phyloP scores from a whole-genome alignment of 441 rosid genomes.

The Eutrema salsugineum region DNA sequence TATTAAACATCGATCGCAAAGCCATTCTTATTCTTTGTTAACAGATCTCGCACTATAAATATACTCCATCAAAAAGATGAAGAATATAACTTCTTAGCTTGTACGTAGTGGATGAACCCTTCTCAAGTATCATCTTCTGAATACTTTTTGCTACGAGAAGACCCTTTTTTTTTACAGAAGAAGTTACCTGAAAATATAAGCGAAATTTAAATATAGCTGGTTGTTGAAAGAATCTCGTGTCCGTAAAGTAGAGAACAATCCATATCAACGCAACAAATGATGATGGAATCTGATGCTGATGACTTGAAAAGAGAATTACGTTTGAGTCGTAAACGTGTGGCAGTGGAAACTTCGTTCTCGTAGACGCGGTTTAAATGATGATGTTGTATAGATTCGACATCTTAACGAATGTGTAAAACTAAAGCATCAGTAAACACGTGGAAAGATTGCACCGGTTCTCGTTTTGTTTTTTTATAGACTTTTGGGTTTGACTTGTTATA shows the following conservation, averaged over 20 bases:
- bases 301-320: not conserved
- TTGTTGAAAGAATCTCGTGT: not conserved
- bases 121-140: no score
- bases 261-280: not conserved
- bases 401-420: constrained; percentile 12
- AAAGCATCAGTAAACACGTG: constrained; percentile 20
- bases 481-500: not conserved
- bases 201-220: no score
- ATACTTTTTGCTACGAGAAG: no score
- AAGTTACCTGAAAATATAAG: no score
- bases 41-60: no score
- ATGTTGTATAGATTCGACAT: not conserved
- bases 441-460: not conserved
- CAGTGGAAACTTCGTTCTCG: not conserved
- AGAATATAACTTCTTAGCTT: no score
- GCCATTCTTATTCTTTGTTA: no score
- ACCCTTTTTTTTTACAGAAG: no score
- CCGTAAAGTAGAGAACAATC: not conserved
- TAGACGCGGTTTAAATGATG: not conserved
- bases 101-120: no score
- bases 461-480: not conserved
- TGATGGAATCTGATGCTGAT: constrained; percentile 10
- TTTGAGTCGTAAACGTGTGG: constrained; percentile 2
- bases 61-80: no score
- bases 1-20: no score